Conservation (phyloP, 495 filamentous ascomycete genomes). For the Tetracladium marchalianum region DNA sequence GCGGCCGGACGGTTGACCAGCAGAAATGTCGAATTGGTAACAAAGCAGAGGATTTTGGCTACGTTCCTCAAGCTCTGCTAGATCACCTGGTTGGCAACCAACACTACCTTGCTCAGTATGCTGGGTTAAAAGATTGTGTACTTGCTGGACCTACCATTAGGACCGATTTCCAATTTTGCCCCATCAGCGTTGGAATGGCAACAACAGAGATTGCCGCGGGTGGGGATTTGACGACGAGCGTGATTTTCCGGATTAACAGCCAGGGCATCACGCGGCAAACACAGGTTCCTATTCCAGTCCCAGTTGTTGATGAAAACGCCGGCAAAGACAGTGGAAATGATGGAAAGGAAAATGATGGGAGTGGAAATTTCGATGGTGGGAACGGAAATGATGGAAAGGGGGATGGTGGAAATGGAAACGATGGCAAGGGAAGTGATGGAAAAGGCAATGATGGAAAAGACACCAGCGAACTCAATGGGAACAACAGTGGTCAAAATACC, state of each 20-base stretch:
- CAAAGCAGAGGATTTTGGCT: constrained; percentile 8
- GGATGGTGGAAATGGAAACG: too few relatives aligned
- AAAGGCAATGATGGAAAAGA: too few relatives aligned
- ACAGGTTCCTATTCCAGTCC: not conserved
- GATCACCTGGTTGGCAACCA: constrained; percentile 7
- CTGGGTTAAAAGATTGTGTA: constrained; percentile 8
- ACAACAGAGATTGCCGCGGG: not conserved
- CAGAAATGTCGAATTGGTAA: not conserved
- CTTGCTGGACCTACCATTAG: constrained; percentile 12
- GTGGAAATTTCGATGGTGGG: too few relatives aligned
- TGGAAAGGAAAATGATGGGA: too few relatives aligned
- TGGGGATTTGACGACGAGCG: not conserved
- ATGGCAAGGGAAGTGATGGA: too few relatives aligned
- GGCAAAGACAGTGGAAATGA: not conserved
- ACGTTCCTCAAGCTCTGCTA: constrained; percentile 12
- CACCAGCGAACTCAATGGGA: too few relatives aligned
- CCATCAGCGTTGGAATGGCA: not conserved
- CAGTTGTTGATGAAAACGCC: not conserved
- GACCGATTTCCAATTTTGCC: not conserved
- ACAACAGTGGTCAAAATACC: too few relatives aligned
- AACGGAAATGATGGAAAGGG: too few relatives aligned
- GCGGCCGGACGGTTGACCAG: not conserved
- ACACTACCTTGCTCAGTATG: constrained; percentile 4
- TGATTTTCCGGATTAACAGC: not conserved
- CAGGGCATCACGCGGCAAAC: not conserved